Base-by-base conservation (phyloP, 768 basidiomycete species). In the Lentinula edodes region DNA sequence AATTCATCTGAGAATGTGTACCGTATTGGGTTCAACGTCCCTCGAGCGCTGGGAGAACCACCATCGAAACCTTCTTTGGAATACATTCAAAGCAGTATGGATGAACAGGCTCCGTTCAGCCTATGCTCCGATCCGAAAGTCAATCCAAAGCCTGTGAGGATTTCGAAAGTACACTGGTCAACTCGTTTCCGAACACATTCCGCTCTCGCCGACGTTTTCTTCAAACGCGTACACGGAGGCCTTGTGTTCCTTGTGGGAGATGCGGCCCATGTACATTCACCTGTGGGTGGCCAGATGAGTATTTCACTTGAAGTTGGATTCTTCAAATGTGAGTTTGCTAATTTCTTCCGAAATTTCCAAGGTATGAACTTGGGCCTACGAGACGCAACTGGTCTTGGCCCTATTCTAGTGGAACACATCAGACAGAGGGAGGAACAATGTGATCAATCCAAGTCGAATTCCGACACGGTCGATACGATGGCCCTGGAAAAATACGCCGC, bases 181-280 rank as follows among this genome's bases (percentile, higher is more conserved):
- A 72, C 76, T 6, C 74, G 76, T 16, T 78, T 75, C 70, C 70
- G 71, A n/a, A 78, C 72, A 34, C 73, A 68, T 54, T 73, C 71
- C 20, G 73, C 77, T 10, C 66, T 76, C 59, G 78, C 76, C 3
- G 75, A 75, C 50, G 66, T 55, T 1, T 68, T 68, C 50, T 74
- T 76, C 58, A 56, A 69, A 16, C 69, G 69, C 46, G 66, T 78
- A 16, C 68, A 68, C 1, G 59, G 60, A 1, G 66, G 64, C 16
- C 34, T 64, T 5, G 66, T 68, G 6, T 15, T 68, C 23, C 59
- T 72, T 38, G 61, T 66, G 12, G 71, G 71, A 1, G 71, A 72
- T 52, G 67, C 70, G 2, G 71, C 66, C 32, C 71, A 72, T 59
- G 61, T 68, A 8, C 69, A 72, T 59, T 68, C 67, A 1, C 69